Conservation (phyloP, 2,329 filamentous ascomycete species). For the Apiospora rasikravindrae region DNA sequence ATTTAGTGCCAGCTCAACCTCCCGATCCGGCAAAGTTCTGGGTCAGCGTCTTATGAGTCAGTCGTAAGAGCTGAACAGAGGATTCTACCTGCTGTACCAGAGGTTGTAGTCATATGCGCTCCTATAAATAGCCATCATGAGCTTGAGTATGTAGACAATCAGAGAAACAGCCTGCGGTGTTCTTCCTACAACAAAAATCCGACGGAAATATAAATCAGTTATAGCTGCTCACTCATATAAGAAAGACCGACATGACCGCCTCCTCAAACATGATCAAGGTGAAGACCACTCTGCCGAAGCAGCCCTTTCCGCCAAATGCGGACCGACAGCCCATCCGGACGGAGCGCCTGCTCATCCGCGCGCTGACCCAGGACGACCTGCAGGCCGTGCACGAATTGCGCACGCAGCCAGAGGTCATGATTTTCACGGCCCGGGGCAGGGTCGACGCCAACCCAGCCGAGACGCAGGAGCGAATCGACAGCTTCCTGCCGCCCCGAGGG, state of each 20-base stretch:
- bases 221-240: background rate
- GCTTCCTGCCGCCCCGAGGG: constrained; percentile 50
- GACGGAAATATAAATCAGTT: background rate
- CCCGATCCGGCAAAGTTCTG: background rate
- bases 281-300: constrained; percentile 53
- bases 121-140: background rate
- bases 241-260: background rate
- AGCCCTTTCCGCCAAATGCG: constrained; percentile 46
- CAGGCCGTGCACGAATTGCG: constrained; percentile 57
- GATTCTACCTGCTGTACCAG: background rate
- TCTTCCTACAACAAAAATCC: too few relatives aligned
- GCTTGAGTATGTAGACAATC: background rate
- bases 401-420: constrained; percentile 66
- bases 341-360: constrained; percentile 60
- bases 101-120: background rate
- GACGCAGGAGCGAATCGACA: constrained; percentile 47
- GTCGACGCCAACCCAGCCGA: constrained; percentile 50
- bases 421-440: constrained; percentile 53
- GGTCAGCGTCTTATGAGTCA: background rate
- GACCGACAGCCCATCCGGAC: constrained; percentile 51
- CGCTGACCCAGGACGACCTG: constrained; percentile 55
- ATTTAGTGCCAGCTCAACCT: background rate
- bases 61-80: background rate
- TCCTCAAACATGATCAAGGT: constrained; percentile 41
- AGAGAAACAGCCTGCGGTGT: background rate